Evolutionary conservation across 2,329 filamentous ascomycete species (phyloP).

Genomic region (Aotearoamyces nothofagi): DNA sequence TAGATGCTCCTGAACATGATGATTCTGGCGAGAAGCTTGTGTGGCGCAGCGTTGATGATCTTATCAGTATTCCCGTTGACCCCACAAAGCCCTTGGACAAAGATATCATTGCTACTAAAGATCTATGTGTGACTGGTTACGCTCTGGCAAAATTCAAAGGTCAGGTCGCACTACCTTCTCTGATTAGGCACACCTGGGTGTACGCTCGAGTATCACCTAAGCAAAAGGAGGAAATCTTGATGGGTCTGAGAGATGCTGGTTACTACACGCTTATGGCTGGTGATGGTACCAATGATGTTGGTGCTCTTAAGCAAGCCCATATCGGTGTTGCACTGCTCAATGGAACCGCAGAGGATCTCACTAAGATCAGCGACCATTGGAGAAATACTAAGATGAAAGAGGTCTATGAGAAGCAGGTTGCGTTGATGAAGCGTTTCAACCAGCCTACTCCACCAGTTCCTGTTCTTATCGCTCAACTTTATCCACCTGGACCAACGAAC

Average conservation of each 20-base stretch:
- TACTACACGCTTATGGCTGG: conserved; percentile 99
- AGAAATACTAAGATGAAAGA: conserved; percentile 97
- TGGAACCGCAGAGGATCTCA: conserved; percentile 80
- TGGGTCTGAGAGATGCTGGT: conserved; percentile 87
- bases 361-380: conserved; percentile 82
- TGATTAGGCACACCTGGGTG: conserved; percentile 88
- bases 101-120: conserved; percentile 69
- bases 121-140: conserved; percentile 92
- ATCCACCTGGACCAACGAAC: conserved; percentile 78
- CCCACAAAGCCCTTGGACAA: conserved; percentile 66
- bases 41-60: conserved; percentile 93
- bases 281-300: conserved; percentile 96
- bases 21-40: conserved; percentile 66
- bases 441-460: conserved; percentile 87
- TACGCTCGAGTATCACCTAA: conserved; percentile 97
- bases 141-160: conserved; percentile 80
- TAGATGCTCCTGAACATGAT: conserved; percentile 89
- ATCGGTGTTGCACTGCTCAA: conserved; percentile 94
- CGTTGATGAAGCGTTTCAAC: conserved; percentile 89
- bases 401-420: conserved; percentile 89
- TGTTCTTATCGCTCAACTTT: conserved; percentile 82
- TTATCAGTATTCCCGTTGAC: conserved; percentile 71
- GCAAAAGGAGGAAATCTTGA: conserved; percentile 97
- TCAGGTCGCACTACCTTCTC: conserved; percentile 57
- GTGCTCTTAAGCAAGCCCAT: conserved; percentile 93